These are phyloP conservation scores for Populus tremula DNA, from an alignment of 345 rosid species.

Conservation along the genomic window DNA sequence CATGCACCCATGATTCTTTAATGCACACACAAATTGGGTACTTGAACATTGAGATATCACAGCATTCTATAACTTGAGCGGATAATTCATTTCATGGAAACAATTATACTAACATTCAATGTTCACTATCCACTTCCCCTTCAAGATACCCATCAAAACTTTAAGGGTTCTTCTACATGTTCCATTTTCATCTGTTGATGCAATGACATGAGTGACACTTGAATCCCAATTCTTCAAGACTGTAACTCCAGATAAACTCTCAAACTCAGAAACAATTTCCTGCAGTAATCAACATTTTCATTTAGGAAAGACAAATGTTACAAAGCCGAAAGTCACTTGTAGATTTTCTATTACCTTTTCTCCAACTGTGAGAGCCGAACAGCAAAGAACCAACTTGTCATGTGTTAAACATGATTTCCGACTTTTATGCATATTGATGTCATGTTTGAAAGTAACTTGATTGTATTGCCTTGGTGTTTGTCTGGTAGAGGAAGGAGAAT, in stretches of 20 bases:
- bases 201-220: slow-evolving; percentile 73
- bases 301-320: background rate
- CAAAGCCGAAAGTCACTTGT: background rate
- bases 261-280: slow-evolving; percentile 61
- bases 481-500: slow-evolving; percentile 36
- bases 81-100: slow-evolving; percentile 1
- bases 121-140: slow-evolving; percentile 87
- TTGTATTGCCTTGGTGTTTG: slow-evolving; percentile 18
- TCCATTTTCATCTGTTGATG: slow-evolving; percentile 72
- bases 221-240: slow-evolving; percentile 66
- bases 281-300: slow-evolving; percentile 32
- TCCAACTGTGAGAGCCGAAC: slow-evolving; percentile 67
- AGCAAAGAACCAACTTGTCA: slow-evolving; percentile 62
- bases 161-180: slow-evolving; percentile 89
- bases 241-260: slow-evolving; percentile 46
- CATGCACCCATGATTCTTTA: background rate
- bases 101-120: slow-evolving; percentile 59
- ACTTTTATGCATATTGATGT: slow-evolving; percentile 17
- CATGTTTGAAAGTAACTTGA: slow-evolving; percentile 30
- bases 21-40: background rate
- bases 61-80: background rate
- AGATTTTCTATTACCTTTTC: slow-evolving; percentile 52
- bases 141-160: slow-evolving; percentile 73
- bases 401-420: slow-evolving; percentile 31
- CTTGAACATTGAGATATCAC: background rate